Evolutionary conservation across 305 asterid species (phyloP), one percentile per base, ranked within the genome.

Genomic region (Ajuga reptans): DNA sequence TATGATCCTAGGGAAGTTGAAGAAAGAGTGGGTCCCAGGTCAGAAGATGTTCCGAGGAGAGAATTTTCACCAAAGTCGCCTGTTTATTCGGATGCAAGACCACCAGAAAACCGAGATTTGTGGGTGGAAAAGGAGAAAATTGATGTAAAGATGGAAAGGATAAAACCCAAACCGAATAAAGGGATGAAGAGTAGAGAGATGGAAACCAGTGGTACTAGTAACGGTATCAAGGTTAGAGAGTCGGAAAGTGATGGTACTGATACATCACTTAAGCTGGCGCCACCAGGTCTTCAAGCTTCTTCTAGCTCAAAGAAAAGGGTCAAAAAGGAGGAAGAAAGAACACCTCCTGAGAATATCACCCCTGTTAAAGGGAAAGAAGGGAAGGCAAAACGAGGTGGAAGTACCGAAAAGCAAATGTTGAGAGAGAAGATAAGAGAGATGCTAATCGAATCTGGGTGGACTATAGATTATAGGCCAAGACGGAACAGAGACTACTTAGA

Each of bases 391-490:
- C 90, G 87, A 29, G 89, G 92, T 76, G 89, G 95, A 60, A 84
- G 95, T 81, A 92, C 98, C 12, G 96, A 92, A 76, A 92, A 92
- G 81, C 98, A 88, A 79, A 72, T 81, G 78, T 68, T 92, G 78
- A 90, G 96, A 34, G 96, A 92, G 76, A 71, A 73, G 74, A 92
- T 92, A 24, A 85, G 96, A 78, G 92, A 79, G 71, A 92, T 89
- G 96, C 83, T 92, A 42, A 43, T 83, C 55, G 82, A 82, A 63
- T 75, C 89, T 5, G 96, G 98, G 27, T 92, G 98, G 98, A 85
- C 83, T 18, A 92, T 92, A 72, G 98, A 92, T 81, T 92, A 89
- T 78, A 84, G 98, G 65, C 98, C 98, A 43, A 84, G 96, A 80
- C 81, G 88, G 74, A 88, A 87, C 72, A 79, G 96, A 75, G 98